Conservation (phyloP, 2,329 filamentous ascomycete genomes). For the Alternaria arbusti region DNA sequence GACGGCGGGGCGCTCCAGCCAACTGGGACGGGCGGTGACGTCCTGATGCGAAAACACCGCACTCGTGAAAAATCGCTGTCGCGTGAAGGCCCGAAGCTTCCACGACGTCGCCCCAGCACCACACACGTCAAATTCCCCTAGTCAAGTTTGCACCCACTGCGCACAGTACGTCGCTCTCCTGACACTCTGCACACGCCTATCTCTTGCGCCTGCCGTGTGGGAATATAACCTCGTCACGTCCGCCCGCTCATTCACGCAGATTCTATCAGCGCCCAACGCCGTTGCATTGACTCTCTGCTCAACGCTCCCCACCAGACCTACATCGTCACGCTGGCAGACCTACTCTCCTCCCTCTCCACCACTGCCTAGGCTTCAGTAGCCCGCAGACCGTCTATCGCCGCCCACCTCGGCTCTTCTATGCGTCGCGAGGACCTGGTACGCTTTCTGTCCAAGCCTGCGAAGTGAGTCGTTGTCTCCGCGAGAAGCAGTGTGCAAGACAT, state of each 20-base stretch:
- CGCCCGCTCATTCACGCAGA: slow-evolving; percentile 2
- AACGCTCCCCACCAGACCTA: slow-evolving; percentile 7
- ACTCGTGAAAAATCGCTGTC: slow-evolving; percentile 23
- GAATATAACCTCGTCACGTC: background rate
- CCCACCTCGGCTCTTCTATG: slow-evolving; percentile 67
- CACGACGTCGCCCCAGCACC: slow-evolving; percentile 9
- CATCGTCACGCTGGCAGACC: slow-evolving; percentile 46
- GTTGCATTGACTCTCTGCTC: slow-evolving; percentile 22
- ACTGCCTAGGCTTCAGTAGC: slow-evolving; percentile 48
- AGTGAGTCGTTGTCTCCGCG: slow-evolving; percentile 64
- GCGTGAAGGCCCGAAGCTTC: slow-evolving; percentile 22
- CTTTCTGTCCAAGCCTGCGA: slow-evolving; percentile 93
- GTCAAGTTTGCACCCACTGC: slow-evolving; percentile 4
- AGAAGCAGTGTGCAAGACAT: slow-evolving; percentile 1
- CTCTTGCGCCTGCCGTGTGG: background rate
- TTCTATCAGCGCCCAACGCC: slow-evolving; percentile 23
- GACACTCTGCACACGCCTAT: background rate
- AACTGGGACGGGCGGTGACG: slow-evolving; percentile 22
- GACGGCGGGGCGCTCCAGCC: slow-evolving; percentile 16
- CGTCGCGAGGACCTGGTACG: slow-evolving; percentile 88
- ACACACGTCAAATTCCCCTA: background rate
- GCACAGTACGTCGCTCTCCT: slow-evolving; percentile 10
- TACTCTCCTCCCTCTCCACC: slow-evolving; percentile 14
- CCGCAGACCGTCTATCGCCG: slow-evolving; percentile 39
- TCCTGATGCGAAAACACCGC: slow-evolving; percentile 22